These are phyloP conservation scores for Camellia sinensis DNA, from an alignment of 148 eudicot genomes.

Conservation along the genomic window DNA sequence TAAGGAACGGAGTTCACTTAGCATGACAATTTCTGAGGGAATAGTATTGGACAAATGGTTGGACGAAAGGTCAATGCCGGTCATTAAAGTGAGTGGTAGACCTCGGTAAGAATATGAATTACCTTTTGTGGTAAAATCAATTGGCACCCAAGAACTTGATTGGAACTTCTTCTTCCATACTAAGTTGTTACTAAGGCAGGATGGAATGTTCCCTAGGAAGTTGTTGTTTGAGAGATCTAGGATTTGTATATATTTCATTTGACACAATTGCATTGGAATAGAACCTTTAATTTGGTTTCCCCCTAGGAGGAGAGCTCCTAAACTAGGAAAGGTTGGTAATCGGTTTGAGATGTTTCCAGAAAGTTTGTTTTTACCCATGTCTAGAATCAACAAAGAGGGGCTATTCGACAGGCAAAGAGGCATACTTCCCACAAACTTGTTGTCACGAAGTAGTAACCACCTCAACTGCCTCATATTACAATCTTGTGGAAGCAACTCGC, in stretches of 20 bases:
- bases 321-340: background rate
- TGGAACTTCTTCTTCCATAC: background rate
- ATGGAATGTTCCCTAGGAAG: background rate
- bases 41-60: background rate
- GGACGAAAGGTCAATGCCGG: conserved; percentile 3
- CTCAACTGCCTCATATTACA: background rate
- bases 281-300: background rate
- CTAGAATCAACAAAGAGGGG: background rate
- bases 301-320: background rate
- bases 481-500: background rate
- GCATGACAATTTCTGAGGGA: background rate
- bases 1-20: background rate
- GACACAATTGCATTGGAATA: background rate
- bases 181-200: background rate
- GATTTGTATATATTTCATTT: background rate
- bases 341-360: background rate
- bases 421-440: background rate
- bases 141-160: background rate
- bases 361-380: background rate
- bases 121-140: background rate
- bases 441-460: background rate
- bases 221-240: background rate
- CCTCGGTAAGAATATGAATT: background rate
- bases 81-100: background rate
- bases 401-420: background rate